phyloP scores from a whole-genome alignment of 1,139 yeast genomes.

The Protomyces inouyei region DNA sequence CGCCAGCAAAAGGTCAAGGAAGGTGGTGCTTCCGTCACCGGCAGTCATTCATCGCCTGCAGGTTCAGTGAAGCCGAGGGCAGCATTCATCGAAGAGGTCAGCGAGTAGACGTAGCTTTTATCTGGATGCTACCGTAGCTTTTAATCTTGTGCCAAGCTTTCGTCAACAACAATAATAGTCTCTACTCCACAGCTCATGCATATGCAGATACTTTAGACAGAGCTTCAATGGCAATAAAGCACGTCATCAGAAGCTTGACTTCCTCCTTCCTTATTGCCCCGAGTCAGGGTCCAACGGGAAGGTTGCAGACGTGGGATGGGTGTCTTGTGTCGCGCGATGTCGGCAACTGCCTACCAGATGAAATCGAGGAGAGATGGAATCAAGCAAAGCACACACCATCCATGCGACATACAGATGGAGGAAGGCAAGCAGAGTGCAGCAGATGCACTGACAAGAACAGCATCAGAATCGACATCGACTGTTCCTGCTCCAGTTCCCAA shows the following conservation, averaged over 20 bases:
- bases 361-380: too few relatives aligned
- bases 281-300: too few relatives aligned
- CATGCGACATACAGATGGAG: not conserved
- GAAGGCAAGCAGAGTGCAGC: not conserved
- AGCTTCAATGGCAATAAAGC: too few relatives aligned
- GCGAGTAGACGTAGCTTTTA: not conserved
- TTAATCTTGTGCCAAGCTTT: too few relatives aligned
- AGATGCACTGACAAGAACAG: not conserved
- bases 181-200: too few relatives aligned
- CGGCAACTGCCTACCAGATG: too few relatives aligned
- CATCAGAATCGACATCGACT: not conserved
- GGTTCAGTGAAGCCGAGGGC: constrained; percentile 6
- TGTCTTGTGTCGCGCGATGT: too few relatives aligned
- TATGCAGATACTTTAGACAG: too few relatives aligned
- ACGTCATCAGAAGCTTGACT: too few relatives aligned
- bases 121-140: not conserved
- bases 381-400: not conserved
- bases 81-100: constrained; percentile 26
- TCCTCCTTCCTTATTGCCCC: too few relatives aligned
- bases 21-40: not conserved
- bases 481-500: not conserved
- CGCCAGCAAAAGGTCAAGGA: not conserved
- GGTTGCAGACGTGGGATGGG: too few relatives aligned
- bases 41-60: not conserved
- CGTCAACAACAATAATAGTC: too few relatives aligned